These are phyloP conservation scores for Brasenia schreberi DNA, from an alignment of 164 flowering plant species.

Conservation along the genomic window DNA sequence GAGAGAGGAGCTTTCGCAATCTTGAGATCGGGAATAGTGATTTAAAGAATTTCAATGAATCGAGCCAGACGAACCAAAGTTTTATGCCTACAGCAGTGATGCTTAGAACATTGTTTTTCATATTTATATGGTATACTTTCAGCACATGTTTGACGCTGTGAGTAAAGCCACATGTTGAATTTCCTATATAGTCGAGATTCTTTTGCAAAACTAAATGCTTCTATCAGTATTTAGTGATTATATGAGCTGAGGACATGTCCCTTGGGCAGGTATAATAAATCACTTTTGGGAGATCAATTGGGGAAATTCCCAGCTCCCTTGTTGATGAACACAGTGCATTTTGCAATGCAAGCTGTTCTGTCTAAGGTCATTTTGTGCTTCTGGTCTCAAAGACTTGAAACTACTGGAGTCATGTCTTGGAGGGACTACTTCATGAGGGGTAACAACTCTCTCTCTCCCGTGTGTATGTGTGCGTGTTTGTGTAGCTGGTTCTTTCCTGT, in stretches of 20 bases:
- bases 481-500: background rate
- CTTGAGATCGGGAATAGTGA: slow-evolving; percentile 11
- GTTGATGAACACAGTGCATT: slow-evolving; percentile 92
- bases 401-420: slow-evolving; percentile 70
- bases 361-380: slow-evolving; percentile 59
- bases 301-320: slow-evolving; percentile 98
- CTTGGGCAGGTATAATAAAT: slow-evolving; percentile 73
- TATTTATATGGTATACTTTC: slow-evolving; percentile 80
- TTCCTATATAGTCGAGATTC: background rate
- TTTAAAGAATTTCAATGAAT: slow-evolving; percentile 8
- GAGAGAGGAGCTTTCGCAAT: slow-evolving; percentile 13
- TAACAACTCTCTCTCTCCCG: slow-evolving; percentile 11
- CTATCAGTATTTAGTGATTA: background rate
- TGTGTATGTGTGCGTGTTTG: background rate
- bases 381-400: slow-evolving; percentile 57
- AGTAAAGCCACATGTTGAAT: slow-evolving; percentile 17
- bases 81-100: slow-evolving; percentile 33
- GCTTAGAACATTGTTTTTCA: slow-evolving; percentile 66
- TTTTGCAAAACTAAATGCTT: background rate
- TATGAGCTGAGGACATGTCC: background rate
- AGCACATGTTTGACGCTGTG: slow-evolving; percentile 88
- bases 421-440: slow-evolving; percentile 80
- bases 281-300: slow-evolving; percentile 78
- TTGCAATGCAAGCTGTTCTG: slow-evolving; percentile 87
- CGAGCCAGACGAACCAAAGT: slow-evolving; percentile 11